phyloP scores from a whole-genome alignment of 1,139 yeast genomes.

The Hanseniaspora gamundiae region DNA sequence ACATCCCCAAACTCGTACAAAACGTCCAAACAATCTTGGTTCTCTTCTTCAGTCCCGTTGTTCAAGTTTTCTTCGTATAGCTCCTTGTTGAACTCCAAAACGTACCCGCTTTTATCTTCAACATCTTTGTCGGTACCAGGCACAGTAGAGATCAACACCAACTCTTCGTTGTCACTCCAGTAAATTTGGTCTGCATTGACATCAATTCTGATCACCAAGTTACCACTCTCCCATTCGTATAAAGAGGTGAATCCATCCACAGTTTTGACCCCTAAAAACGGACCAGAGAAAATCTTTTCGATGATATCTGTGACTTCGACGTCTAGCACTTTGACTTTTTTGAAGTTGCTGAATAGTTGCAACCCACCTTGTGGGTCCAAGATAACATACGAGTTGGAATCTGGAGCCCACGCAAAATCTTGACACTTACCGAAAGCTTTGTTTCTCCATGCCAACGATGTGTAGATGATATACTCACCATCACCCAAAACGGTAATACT shows the following conservation, averaged over 20 bases:
- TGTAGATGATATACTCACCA: conserved; percentile 91
- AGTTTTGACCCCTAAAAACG: conserved; percentile 68
- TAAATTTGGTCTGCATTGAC: conserved; percentile 71
- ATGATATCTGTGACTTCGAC: conserved; percentile 63
- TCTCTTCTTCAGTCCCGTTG: conserved; percentile 65
- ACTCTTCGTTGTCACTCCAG: conserved; percentile 92
- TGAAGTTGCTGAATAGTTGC: conserved; percentile 70
- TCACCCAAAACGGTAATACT: conserved; percentile 96
- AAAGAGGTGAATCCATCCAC: conserved; percentile 69
- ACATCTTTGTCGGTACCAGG: conserved; percentile 11
- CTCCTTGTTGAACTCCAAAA: conserved; percentile 61
- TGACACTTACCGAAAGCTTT: conserved; percentile 83
- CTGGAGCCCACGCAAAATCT: conserved; percentile 93
- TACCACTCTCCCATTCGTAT: conserved; percentile 88
- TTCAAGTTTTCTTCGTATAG: conserved; percentile 53
- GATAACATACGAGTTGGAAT: conserved; percentile 76
- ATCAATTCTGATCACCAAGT: conserved; percentile 69
- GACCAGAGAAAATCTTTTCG: conserved; percentile 77
- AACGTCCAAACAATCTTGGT: conserved; percentile 76
- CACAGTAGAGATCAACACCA: conserved; percentile 63
- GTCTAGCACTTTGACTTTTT: conserved; percentile 53
- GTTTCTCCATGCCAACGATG: conserved; percentile 97
- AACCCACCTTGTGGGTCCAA: conserved; percentile 59
- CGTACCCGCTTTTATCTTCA: conserved; percentile 58
- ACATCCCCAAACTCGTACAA: conserved; percentile 71